Evolutionary conservation across 768 basidiomycete species (phyloP).

Genomic region (Lactifluus subvellereus): DNA sequence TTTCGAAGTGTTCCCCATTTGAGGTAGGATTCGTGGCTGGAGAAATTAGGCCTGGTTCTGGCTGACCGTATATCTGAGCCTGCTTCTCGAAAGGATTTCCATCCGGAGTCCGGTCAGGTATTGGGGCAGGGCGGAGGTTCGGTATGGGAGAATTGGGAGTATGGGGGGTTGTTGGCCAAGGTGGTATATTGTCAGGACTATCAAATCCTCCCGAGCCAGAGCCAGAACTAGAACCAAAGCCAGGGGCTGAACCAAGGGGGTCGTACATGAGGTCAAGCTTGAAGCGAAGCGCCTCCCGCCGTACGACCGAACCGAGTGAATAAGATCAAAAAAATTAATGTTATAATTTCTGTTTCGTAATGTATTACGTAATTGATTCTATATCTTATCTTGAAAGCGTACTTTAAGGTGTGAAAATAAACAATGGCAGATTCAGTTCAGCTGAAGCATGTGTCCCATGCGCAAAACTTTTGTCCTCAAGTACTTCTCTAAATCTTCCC

Average conservation of each 20-base stretch:
- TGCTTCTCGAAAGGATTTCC: constrained; percentile 58
- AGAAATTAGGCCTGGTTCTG: constrained; percentile 76
- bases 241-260: constrained; percentile 49
- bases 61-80: constrained; percentile 83
- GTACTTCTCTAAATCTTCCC: constrained; percentile 90
- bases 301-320: background rate
- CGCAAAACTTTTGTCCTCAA: constrained; percentile 91
- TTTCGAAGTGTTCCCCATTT: constrained; percentile 70
- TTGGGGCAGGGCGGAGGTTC: constrained; percentile 58
- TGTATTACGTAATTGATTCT: background rate
- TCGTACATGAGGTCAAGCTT: constrained; percentile 50
- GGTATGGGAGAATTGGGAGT: constrained; percentile 64
- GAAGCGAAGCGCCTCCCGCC: background rate
- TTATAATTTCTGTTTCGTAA: background rate
- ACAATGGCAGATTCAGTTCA: constrained; percentile 27
- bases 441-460: constrained; percentile 91
- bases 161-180: constrained; percentile 82
- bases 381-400: background rate
- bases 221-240: constrained; percentile 33
- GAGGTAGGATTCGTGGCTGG: constrained; percentile 57
- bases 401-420: background rate
- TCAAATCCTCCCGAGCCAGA: constrained; percentile 36
- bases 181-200: constrained; percentile 44
- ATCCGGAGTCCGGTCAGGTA: constrained; percentile 49
- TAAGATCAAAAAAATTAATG: background rate